These are phyloP conservation scores for Metarhizium album DNA, from an alignment of 2,329 filamentous ascomycete genomes.

Conservation along the genomic window DNA sequence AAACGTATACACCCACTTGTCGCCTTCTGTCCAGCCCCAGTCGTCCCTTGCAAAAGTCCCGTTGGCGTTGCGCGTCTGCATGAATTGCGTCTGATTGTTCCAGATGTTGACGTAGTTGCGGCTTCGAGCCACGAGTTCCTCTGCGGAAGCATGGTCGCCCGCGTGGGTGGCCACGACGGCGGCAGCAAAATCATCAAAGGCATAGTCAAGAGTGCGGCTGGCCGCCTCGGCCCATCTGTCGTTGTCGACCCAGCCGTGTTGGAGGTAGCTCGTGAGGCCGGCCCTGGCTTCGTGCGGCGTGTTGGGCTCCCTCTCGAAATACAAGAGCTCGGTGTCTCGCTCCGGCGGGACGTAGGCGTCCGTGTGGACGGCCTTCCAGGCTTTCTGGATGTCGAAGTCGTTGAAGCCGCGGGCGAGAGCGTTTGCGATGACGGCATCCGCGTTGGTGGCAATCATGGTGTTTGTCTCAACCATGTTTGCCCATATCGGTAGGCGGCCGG, in stretches of 20 bases:
- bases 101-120: constrained; percentile 31
- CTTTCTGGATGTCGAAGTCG: constrained; percentile 29
- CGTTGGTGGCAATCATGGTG: constrained; percentile 39
- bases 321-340: constrained; percentile 31
- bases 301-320: constrained; percentile 34
- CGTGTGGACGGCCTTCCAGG: constrained; percentile 32
- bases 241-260: constrained; percentile 34
- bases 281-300: constrained; percentile 35
- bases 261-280: constrained; percentile 32
- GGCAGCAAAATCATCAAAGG: constrained; percentile 34
- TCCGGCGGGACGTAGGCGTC: constrained; percentile 34
- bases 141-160: constrained; percentile 20
- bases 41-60: constrained; percentile 31
- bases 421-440: constrained; percentile 36
- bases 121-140: constrained; percentile 23
- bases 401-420: constrained; percentile 31
- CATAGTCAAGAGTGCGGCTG: constrained; percentile 35
- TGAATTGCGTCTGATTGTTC: constrained; percentile 32
- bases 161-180: constrained; percentile 28
- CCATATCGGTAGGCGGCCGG: constrained; percentile 35
- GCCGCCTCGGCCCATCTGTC: constrained; percentile 35
- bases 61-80: constrained; percentile 36
- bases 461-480: constrained; percentile 38
- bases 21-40: constrained; percentile 38
- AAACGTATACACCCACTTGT: constrained; percentile 40